Base-by-base conservation (phyloP, 179 eudicot species). In the Silene noctiflora region DNA sequence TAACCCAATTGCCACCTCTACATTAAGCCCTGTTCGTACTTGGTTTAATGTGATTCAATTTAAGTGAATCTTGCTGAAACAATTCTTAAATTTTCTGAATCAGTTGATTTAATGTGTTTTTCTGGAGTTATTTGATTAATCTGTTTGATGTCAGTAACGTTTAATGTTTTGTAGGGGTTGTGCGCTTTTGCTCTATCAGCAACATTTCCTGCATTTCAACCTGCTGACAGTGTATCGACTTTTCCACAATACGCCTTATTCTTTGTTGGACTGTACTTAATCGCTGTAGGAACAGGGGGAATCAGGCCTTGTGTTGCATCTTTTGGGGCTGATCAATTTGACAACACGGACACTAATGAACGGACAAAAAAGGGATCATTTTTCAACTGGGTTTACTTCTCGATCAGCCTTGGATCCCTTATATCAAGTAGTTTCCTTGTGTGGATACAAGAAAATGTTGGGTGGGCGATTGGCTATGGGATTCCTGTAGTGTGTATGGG, bases 361-460 rank as follows among this genome's bases (percentile, higher is more conserved):
- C 39, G 51, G 39, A 67, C 2, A n/a, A 33, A 6, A 20, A 67
- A 67, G 48, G 70, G 70, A n/a, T 67, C 51, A 0, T 67, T 67
- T 67, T 67, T 67, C 70, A 67, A 67, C 42, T 67, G 71, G 71
- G 35, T 67, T 67, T 67, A 6, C 71, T 67, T 67, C 25, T 6
- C 53, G 10, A 67, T 67, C 20, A 17, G 71, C 24, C 24, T 67
- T 2, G 71, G 71, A n/a, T n/a, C 71, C 51, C 48, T 67, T 35
- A 22, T 67, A n/a, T 35, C 71, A 19, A 39, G 14, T 6, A 67
- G 71, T 33, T 24, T 67, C 35, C 25, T 67, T 67, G 71, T 67
- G 19, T 67, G 71, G 71, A 67, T 67, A 67, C 71, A 67, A 67
- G 71, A 67, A 19, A 67, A 67, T 33, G 71, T 67, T 35, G 71